Percentiles rank a stretch among this genome's conserved stretches.
These are phyloP conservation scores for Phaeotremella skinneri DNA, from an alignment of 768 basidiomycete species.

Conservation along the genomic window DNA sequence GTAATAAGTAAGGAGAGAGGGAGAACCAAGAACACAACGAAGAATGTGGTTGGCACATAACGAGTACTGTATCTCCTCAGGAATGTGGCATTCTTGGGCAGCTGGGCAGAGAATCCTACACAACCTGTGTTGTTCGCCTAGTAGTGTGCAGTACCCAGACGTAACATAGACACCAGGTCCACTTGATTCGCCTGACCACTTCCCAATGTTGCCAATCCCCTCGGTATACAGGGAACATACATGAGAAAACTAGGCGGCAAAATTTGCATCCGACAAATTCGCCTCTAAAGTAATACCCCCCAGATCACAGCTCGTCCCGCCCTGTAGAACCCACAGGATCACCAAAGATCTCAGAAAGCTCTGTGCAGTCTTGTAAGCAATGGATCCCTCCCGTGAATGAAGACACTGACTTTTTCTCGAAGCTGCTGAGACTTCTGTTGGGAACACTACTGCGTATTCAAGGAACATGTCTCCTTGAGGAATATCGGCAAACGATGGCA, in stretches of 20 bases:
- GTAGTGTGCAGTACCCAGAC: too few species aligned
- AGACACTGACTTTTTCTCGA: constrained; percentile 69
- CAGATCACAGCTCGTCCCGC: constrained; percentile 13
- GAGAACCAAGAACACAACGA: too few species aligned
- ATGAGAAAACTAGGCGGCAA: neutral
- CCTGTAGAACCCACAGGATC: neutral
- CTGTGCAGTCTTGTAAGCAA: constrained; percentile 4
- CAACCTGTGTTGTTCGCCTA: too few species aligned
- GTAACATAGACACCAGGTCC: too few species aligned
- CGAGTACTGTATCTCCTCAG: too few species aligned
- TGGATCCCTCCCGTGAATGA: neutral
- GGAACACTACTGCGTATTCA: constrained; percentile 90
- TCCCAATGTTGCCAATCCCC: too few species aligned
- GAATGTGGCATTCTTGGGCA: too few species aligned
- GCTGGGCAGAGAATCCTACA: too few species aligned
- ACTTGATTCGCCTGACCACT: too few species aligned
- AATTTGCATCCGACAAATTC: neutral
- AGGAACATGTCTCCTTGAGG: constrained; percentile 75
- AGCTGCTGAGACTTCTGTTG: constrained; percentile 65
- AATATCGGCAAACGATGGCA: constrained; percentile 47
- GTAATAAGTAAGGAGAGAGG: too few species aligned
- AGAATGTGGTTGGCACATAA: too few species aligned
- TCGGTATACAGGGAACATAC: too few species aligned
- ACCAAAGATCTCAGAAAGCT: constrained; percentile 18
- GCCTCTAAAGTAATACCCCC: neutral